A percentile compares a stretch with the other conserved stretches of the same genome.
phyloP scores from a whole-genome alignment of 345 rosid species.

The Salix caprea region DNA sequence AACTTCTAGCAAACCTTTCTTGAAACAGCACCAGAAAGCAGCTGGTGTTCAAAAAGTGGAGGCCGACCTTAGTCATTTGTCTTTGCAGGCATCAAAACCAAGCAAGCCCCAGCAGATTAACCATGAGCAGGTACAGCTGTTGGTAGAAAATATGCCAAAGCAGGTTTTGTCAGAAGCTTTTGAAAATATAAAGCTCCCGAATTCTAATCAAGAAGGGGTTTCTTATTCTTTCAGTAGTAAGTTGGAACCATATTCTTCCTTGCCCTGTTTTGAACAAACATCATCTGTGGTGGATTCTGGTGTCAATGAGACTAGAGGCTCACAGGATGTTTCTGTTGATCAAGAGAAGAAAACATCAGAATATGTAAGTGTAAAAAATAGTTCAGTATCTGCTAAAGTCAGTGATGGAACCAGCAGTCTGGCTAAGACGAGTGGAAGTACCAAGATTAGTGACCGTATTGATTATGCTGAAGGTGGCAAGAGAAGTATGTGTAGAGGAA shows the following conservation, averaged over 20 bases:
- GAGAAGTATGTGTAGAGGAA: constrained; percentile 87
- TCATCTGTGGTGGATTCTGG: constrained; percentile 37
- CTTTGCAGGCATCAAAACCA: constrained; percentile 36
- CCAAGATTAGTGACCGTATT: constrained; percentile 70
- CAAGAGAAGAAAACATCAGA: constrained; percentile 66
- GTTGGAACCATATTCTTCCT: constrained; percentile 36
- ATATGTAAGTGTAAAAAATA: constrained; percentile 61
- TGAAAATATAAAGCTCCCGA: constrained; percentile 38
- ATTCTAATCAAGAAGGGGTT: constrained; percentile 39
- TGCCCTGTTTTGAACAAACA: constrained; percentile 35
- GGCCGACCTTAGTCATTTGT: constrained; percentile 30
- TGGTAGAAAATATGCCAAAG: constrained; percentile 30
- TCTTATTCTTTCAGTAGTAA: constrained; percentile 29
- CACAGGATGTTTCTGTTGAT: constrained; percentile 41
- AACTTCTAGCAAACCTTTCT: constrained; percentile 34
- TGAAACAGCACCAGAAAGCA: constrained; percentile 34
- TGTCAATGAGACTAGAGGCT: constrained; percentile 41
- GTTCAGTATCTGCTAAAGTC: constrained; percentile 72
- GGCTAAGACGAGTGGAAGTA: constrained; percentile 69
- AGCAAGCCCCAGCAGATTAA: constrained; percentile 27
- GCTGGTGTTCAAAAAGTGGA: constrained; percentile 31
- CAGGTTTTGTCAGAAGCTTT: constrained; percentile 29
- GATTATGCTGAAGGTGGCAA: constrained; percentile 81
- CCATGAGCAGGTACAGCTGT: constrained; percentile 27
- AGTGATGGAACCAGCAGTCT: constrained; percentile 73